Base-by-base conservation (phyloP, 1,284 basidiomycete genomes). In the Melampsora larici-populina region DNA sequence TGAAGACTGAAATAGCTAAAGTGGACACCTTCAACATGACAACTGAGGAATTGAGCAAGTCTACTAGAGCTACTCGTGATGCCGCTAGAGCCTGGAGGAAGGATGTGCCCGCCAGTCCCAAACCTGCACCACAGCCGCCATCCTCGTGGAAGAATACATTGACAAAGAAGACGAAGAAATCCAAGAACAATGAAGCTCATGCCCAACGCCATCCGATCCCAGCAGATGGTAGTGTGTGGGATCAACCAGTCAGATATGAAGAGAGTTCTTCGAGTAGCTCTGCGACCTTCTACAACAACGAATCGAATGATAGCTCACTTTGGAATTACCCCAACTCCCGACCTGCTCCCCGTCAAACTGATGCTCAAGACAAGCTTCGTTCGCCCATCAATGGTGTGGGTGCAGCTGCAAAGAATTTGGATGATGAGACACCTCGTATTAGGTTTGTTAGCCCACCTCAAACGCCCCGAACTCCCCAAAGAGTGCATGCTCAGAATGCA, bases 11-110 rank as follows among this genome's bases (percentile, higher is more conserved):
- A 79, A 86, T 94, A 79, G 79, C 88, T 43, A 83, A 84, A 1
- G 86, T 92, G 49, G 86, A 88, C 48, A 88, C 87, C 1, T 92
- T 94, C 85, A 91, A 89, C 80, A 88, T 90, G 86, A 85, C 85
- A 3, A 85, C 87, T 29, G 85, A 86, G 29, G 87, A 90, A 79
- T 83, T 89, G 49, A 81, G 82, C 15, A 74, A 81, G 63, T 87
- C 88, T 15, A 82, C 82, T 1, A 58, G 79, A 26, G 82, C 82
- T 31, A 83, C 82, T 17, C 73, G 80, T 40, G 82, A 83, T 77
- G 82, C 82, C 1, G 82, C 82, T 18, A 69, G 81, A 8, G 81
- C 82, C 11, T 81, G 75, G 75, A 40, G 65, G 13, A 58, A 76
- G 40, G 66, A 76, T 43, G 48, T 76, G 11, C 48, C 24, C 4